Base-by-base conservation (phyloP, 306 rosid species). In the Gastrolobium bilobum region DNA sequence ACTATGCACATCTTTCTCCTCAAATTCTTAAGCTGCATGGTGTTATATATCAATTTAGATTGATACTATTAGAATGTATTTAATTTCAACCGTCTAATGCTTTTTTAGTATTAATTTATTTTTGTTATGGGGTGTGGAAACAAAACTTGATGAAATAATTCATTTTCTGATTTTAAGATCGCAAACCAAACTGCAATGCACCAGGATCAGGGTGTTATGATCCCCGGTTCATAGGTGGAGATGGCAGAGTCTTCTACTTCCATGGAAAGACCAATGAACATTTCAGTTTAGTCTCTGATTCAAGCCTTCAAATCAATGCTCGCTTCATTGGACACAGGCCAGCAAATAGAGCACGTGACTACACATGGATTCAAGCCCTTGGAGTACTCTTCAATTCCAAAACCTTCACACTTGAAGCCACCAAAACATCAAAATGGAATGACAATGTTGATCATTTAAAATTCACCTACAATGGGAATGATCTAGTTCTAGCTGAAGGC, bases 141-240 rank as follows among this genome's bases (percentile, higher is more conserved):
- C 15, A 6, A n/a, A 70, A 38, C 10, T 13, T 13, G 50, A 30
- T 8, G 26, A 14, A 40, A 26, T 58, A 20, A 20, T 20, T 10
- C 14, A 10, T 48, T 61, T 63, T 35, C 3, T 20, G 11, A 11
- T 54, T 10, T 53, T 5, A n/a, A 62, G 86, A 66, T 1, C 86
- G 82, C 39, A 85, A 85, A 40, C 86, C 89, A 31, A 88, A 85
- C 76, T 85, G 89, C 80, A 83, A 88, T 47, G 80, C 89, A 35
- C 89, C 87, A 2, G 91, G 91, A 83, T 77, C 89, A 50, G 87
- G 87, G 66, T 85, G 87, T 59, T 69, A 67, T 35, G 91, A 85
- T 66, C 91, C 91, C 0, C 84, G 84, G 5, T 85, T 87, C 87
- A 77, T 85, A 4, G 89, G 89, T 0, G 91, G 91, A 9, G 86